These are phyloP conservation scores for Trypanosoma melophagium DNA, from an alignment of 208 protist genomes.

Conservation along the genomic window DNA sequence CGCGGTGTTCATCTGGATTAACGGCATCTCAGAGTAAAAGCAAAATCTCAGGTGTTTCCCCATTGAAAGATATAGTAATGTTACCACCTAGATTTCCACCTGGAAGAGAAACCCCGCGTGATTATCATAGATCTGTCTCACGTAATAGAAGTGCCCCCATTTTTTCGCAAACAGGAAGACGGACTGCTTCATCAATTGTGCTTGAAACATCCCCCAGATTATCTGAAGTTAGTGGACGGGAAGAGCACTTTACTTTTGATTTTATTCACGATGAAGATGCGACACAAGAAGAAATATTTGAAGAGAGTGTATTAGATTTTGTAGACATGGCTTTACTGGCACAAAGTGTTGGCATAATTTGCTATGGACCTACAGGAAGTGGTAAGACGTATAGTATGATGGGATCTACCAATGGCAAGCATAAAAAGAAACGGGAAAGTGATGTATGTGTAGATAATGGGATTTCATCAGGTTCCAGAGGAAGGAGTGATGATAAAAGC, in stretches of 20 bases:
- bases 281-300: constrained; percentile 87
- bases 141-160: too few species aligned
- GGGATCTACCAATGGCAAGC: constrained; percentile 33
- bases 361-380: constrained; percentile 86
- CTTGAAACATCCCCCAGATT: constrained; percentile 1
- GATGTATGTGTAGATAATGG: not conserved
- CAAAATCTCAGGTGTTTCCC: too few species aligned
- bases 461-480: too few species aligned
- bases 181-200: not conserved
- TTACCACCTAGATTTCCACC: too few species aligned
- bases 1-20: too few species aligned
- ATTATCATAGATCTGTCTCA: too few species aligned
- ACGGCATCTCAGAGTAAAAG: too few species aligned
- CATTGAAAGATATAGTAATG: too few species aligned
- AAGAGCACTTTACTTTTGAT: constrained; percentile 85
- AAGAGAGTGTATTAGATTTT: constrained; percentile 83
- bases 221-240: constrained; percentile 18
- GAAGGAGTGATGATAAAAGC: not conserved
- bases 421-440: not conserved
- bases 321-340: constrained; percentile 81
- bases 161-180: not conserved
- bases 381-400: constrained; percentile 92
- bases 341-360: constrained; percentile 82
- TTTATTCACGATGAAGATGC: constrained; percentile 82
- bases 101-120: too few species aligned